Evolutionary conservation across 2,329 filamentous ascomycete genomes (phyloP).

Genomic region (Claviceps paspali): DNA sequence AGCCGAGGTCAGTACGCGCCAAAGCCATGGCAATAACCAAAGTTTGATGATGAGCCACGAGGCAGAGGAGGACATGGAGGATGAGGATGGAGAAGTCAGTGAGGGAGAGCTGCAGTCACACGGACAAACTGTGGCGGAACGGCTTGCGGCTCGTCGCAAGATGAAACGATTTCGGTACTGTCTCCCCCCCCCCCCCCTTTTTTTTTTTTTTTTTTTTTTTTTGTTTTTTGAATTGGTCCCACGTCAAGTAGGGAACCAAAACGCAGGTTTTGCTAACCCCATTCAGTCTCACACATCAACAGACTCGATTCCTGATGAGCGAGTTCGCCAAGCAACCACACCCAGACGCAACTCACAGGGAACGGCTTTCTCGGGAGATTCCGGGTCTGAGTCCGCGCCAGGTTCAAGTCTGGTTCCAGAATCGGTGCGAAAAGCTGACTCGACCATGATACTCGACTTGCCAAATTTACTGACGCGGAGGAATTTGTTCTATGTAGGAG

Average conservation of each 20-base stretch:
- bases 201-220: too few relatives aligned
- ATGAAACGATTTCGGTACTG: constrained; percentile 67
- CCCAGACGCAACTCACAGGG: constrained; percentile 79
- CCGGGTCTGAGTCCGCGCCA: constrained; percentile 82
- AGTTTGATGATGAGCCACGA: constrained; percentile 26
- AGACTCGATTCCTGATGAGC: constrained; percentile 95
- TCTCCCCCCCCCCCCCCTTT: too few relatives aligned
- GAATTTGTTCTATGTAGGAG: constrained; percentile 35
- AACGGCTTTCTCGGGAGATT: constrained; percentile 76
- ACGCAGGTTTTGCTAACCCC: constrained; percentile 16
- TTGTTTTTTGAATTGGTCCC: not conserved
- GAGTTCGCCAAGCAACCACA: constrained; percentile 92
- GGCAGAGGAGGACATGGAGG: constrained; percentile 37
- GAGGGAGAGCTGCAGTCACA: constrained; percentile 18
- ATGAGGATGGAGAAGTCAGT: constrained; percentile 40
- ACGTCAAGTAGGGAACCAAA: not conserved
- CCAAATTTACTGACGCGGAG: not conserved
- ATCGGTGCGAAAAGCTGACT: constrained; percentile 46
- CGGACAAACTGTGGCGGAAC: constrained; percentile 40
- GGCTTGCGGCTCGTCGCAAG: constrained; percentile 42
- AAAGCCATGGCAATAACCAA: constrained; percentile 21
- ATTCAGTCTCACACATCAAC: constrained; percentile 74
- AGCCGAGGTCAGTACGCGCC: constrained; percentile 16
- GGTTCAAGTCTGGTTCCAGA: constrained; percentile 98
- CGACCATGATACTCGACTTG: too few relatives aligned